Conservation (phyloP, 257 asterid species). For the Capsicum rhomboideum region DNA sequence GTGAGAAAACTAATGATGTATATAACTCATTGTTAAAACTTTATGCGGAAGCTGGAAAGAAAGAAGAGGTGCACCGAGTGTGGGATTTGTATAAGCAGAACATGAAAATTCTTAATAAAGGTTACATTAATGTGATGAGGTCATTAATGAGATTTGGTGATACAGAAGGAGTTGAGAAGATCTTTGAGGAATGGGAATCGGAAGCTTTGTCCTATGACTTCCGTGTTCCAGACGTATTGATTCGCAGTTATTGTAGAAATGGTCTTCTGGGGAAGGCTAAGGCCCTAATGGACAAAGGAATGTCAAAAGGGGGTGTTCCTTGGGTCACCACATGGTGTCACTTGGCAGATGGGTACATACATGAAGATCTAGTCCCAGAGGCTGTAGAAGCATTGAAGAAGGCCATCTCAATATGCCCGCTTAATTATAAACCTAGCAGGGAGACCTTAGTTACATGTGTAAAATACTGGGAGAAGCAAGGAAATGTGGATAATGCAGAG, state of each 20-base stretch:
- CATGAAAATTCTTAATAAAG: conserved; percentile 32
- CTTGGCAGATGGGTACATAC: conserved; percentile 45
- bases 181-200: conserved; percentile 57
- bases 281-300: conserved; percentile 25
- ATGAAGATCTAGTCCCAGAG: conserved; percentile 20
- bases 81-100: conserved; percentile 37
- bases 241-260: conserved; percentile 40
- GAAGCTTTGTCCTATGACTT: conserved; percentile 37
- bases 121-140: conserved; percentile 50
- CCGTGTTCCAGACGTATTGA: conserved; percentile 49
- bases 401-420: conserved; percentile 40
- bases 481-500: conserved; percentile 25
- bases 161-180: conserved; percentile 42
- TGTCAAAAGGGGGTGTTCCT: conserved; percentile 42
- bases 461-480: conserved; percentile 30
- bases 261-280: conserved; percentile 52
- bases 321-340: conserved; percentile 42
- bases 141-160: conserved; percentile 41
- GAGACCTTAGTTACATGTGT: conserved; percentile 37
- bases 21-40: conserved; percentile 27
- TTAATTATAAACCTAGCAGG: conserved; percentile 20
- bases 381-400: conserved; percentile 49
- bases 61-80: conserved; percentile 33
- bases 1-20: conserved; percentile 1
- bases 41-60: conserved; percentile 50